phyloP scores from a whole-genome alignment of 2,329 filamentous ascomycete genomes.

The Exserohilum rostratum region DNA sequence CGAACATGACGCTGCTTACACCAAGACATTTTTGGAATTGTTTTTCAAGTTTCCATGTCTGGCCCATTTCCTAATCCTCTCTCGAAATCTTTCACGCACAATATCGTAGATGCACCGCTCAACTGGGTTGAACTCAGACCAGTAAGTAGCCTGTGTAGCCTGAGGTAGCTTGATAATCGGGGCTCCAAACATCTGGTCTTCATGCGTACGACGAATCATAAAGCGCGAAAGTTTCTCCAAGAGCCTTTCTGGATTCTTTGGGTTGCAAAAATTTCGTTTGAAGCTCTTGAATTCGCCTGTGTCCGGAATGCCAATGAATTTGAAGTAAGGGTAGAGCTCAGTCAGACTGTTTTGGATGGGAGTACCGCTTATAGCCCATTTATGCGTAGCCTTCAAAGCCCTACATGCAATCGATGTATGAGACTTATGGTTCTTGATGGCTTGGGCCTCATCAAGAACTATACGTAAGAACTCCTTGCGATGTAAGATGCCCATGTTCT shows the following conservation, averaged over 20 bases:
- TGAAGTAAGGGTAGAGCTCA: constrained; percentile 51
- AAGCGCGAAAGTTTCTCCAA: constrained; percentile 50
- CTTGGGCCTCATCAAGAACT: constrained; percentile 64
- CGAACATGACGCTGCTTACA: constrained; percentile 20
- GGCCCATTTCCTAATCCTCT: constrained; percentile 49
- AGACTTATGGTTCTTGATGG: constrained; percentile 58
- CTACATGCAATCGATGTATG: constrained; percentile 55
- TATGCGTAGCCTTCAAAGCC: constrained; percentile 46
- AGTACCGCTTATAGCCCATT: constrained; percentile 54
- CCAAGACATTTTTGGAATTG: constrained; percentile 51
- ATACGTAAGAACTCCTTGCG: constrained; percentile 53
- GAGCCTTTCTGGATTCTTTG: constrained; percentile 44
- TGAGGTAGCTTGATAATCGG: constrained; percentile 62
- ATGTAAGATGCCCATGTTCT: constrained; percentile 43
- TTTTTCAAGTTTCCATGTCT: constrained; percentile 31
- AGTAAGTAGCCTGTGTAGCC: constrained; percentile 52
- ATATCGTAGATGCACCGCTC: constrained; percentile 62
- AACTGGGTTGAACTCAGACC: constrained; percentile 58
- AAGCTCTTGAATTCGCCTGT: constrained; percentile 52
- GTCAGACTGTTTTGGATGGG: constrained; percentile 47
- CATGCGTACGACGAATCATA: constrained; percentile 63
- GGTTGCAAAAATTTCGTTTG: constrained; percentile 53
- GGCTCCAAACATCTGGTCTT: constrained; percentile 57
- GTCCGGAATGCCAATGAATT: constrained; percentile 51
- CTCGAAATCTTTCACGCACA: constrained; percentile 53